These are phyloP conservation scores for Candida quercuum DNA, from an alignment of 805 yeast species.

Conservation along the genomic window DNA sequence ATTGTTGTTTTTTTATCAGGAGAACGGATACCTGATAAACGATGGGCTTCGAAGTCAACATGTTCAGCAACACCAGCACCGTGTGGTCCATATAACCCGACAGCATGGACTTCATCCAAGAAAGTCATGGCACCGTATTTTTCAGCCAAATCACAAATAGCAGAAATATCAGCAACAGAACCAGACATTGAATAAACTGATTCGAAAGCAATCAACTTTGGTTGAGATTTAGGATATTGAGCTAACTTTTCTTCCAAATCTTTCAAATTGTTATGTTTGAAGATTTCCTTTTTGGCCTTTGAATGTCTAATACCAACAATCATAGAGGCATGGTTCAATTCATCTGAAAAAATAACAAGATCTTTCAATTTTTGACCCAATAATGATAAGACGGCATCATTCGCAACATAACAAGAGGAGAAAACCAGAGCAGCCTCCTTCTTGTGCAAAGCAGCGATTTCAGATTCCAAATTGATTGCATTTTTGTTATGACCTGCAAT, in stretches of 20 bases:
- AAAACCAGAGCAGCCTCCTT: constrained; percentile 95
- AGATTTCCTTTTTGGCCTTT: constrained; percentile 79
- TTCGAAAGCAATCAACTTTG: constrained; percentile 95
- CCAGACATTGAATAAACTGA: constrained; percentile 99
- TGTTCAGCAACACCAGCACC: constrained; percentile 99
- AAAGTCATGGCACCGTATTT: constrained; percentile 97
- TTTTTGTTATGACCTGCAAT: constrained; percentile 95
- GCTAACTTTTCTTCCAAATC: constrained; percentile 80
- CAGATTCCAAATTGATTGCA: constrained; percentile 83
- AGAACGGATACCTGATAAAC: constrained; percentile 55
- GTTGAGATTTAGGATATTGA: constrained; percentile 77
- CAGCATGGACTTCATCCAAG: constrained; percentile 98
- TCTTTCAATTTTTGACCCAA: constrained; percentile 88
- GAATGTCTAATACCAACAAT: constrained; percentile 93
- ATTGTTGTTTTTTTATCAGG: constrained; percentile 55
- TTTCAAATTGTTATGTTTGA: constrained; percentile 82
- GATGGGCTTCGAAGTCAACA: constrained; percentile 79
- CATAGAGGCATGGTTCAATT: constrained; percentile 96
- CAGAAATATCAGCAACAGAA: constrained; percentile 88
- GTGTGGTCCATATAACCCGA: constrained; percentile 98
- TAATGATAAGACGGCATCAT: constrained; percentile 88
- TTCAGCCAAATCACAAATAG: constrained; percentile 92
- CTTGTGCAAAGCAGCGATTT: constrained; percentile 84
- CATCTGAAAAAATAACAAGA: constrained; percentile 89
- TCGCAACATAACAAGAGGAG: constrained; percentile 93